Percentiles rank a stretch among this genome's conserved stretches.
Evolutionary conservation across 2,329 filamentous ascomycete genomes (phyloP).

Genomic region (Phyllosticta capitalensis): DNA sequence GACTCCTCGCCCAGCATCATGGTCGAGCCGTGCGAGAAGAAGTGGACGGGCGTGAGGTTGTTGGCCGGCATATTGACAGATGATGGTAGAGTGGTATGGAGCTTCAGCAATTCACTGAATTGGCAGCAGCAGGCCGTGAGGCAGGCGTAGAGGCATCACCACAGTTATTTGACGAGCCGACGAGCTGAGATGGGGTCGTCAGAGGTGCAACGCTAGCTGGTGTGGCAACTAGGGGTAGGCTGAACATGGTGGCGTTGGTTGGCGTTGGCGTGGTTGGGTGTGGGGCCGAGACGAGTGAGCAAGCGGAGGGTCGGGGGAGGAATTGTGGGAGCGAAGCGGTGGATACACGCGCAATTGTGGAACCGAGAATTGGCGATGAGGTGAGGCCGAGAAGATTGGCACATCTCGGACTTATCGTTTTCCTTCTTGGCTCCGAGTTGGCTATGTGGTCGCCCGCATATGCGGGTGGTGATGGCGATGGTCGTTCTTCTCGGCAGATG

Average conservation of each 20-base stretch:
- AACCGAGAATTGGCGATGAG: neutral
- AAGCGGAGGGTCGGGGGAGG: too few relatives aligned
- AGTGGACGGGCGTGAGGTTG: conserved; percentile 48
- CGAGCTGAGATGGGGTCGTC: neutral
- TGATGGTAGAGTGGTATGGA: neutral
- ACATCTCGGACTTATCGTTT: neutral
- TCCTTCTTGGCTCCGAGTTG: neutral
- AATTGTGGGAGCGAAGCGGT: neutral
- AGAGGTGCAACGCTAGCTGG: neutral
- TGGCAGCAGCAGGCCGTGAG: too few relatives aligned
- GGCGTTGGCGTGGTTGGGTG: neutral
- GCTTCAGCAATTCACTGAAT: neutral
- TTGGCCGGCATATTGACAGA: neutral
- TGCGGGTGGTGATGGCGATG: too few relatives aligned
- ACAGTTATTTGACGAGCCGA: neutral
- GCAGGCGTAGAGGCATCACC: neutral
- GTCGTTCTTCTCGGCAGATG: neutral
- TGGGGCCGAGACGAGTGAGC: neutral
- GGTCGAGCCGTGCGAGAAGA: conserved; percentile 62
- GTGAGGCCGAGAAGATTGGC: neutral
- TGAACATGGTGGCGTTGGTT: too few relatives aligned
- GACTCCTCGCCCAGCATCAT: conserved; percentile 63
- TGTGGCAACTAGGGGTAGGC: neutral
- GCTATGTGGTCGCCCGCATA: neutral
- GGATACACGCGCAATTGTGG: neutral